These are phyloP conservation scores for Globisporangium viniferum DNA, from an alignment of 352 stramenopile genomes.

Conservation along the genomic window DNA sequence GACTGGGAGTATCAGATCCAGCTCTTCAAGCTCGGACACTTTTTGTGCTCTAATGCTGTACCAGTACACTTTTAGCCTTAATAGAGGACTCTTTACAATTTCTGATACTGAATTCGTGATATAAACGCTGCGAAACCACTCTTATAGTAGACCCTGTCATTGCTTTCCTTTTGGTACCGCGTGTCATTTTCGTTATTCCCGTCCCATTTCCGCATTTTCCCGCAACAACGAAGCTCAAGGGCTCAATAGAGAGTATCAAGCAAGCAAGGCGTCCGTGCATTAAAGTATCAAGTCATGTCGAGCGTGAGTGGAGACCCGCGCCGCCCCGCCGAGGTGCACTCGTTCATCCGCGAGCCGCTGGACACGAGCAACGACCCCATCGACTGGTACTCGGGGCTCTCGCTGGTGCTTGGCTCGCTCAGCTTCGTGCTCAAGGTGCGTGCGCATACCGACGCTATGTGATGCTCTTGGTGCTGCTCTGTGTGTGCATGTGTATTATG, in stretches of 20 bases:
- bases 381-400: conserved; percentile 69
- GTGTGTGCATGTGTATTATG: not conserved
- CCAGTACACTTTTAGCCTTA: not conserved
- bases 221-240: not conserved
- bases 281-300: conserved; percentile 10
- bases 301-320: conserved; percentile 44
- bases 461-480: not conserved
- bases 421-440: conserved; percentile 67
- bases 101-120: not conserved
- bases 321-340: conserved; percentile 59
- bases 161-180: not conserved
- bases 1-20: not conserved
- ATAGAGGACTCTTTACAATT: not conserved
- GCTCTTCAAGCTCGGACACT: not conserved
- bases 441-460: not conserved
- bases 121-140: not conserved
- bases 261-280: not conserved
- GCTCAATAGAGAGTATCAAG: not conserved
- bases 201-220: not conserved
- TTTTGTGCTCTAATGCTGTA: not conserved
- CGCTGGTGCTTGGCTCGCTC: conserved; percentile 50
- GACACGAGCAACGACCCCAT: conserved; percentile 32
- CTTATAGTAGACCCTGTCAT: not conserved
- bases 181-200: not conserved
- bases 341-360: conserved; percentile 60